phyloP scores from a whole-genome alignment of 257 asterid species.

The Agastache rugosa region DNA sequence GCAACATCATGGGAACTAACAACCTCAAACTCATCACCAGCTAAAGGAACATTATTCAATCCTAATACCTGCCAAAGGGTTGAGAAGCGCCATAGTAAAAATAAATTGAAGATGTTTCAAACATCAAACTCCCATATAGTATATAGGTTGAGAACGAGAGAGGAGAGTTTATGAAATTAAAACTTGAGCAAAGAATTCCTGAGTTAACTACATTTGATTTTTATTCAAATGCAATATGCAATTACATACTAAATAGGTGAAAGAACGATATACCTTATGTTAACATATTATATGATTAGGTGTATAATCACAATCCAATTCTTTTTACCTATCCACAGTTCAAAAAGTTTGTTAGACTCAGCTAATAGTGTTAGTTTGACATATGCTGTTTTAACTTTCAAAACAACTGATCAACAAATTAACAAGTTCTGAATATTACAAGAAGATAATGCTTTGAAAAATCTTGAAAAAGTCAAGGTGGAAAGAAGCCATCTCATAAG shows the following conservation, averaged over 20 bases:
- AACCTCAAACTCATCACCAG: constrained; percentile 97
- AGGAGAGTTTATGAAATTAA: constrained; percentile 1
- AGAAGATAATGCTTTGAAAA: not conserved
- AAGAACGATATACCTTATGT: constrained; percentile 1
- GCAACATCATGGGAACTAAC: constrained; percentile 85
- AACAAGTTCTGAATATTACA: not conserved
- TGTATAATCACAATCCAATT: not conserved
- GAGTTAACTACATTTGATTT: constrained; percentile 2
- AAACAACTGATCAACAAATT: not conserved
- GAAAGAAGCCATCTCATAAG: constrained; percentile 1
- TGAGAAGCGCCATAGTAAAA: constrained; percentile 15
- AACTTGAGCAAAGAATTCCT: constrained; percentile 3
- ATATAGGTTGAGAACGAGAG: not conserved
- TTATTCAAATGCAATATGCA: constrained; percentile 18
- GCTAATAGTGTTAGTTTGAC: not conserved
- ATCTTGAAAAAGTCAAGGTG: not conserved
- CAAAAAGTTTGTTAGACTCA: not conserved
- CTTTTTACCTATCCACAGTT: not conserved
- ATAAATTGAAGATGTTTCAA: constrained; percentile 1
- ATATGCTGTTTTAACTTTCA: not conserved
- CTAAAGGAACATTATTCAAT: constrained; percentile 85
- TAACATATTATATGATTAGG: not conserved
- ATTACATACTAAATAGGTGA: constrained; percentile 1
- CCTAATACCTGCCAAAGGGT: constrained; percentile 73
- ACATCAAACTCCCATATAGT: not conserved